Percentiles rank a stretch among this genome's conserved stretches.
These are phyloP conservation scores for Blastobotrys americana DNA, from an alignment of 805 yeast genomes.

Conservation along the genomic window DNA sequence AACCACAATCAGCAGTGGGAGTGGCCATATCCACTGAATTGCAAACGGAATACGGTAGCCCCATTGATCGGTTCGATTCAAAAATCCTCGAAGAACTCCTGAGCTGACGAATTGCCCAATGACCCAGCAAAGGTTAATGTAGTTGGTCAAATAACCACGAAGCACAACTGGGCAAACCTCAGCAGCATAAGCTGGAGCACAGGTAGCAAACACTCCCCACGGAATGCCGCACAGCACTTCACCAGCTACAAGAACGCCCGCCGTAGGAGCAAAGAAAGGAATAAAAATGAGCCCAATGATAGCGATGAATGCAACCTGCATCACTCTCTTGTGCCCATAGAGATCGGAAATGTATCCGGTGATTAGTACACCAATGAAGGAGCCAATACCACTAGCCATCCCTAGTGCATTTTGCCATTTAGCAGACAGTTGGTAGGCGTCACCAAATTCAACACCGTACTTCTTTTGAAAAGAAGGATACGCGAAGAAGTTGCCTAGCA, in stretches of 20 bases:
- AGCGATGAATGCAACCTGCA: slow-evolving; percentile 33
- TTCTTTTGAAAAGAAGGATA: slow-evolving; percentile 37
- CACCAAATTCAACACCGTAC: slow-evolving; percentile 30
- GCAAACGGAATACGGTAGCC: slow-evolving; percentile 51
- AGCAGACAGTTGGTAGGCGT: slow-evolving; percentile 13
- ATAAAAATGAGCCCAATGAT: slow-evolving; percentile 38
- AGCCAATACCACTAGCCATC: slow-evolving; percentile 30
- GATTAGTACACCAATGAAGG: slow-evolving; percentile 38
- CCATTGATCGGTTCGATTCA: slow-evolving; percentile 25
- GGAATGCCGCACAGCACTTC: slow-evolving; percentile 35
- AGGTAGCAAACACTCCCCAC: slow-evolving; percentile 48
- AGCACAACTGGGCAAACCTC: slow-evolving; percentile 49
- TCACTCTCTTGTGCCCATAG: slow-evolving; percentile 40
- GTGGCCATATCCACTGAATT: slow-evolving; percentile 56
- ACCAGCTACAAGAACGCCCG: slow-evolving; percentile 32
- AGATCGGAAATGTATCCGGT: slow-evolving; percentile 40
- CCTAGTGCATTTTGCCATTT: slow-evolving; percentile 21
- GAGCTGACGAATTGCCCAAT: slow-evolving; percentile 50
- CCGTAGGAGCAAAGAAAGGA: slow-evolving; percentile 38
- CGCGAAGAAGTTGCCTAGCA: slow-evolving; percentile 38
- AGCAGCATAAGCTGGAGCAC: slow-evolving; percentile 46
- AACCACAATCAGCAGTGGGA: slow-evolving; percentile 35
- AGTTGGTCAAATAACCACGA: slow-evolving; percentile 43
- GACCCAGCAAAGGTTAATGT: slow-evolving; percentile 47
- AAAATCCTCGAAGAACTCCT: slow-evolving; percentile 40